Conservation (phyloP, 345 rosid species). For the Dipteronia sinensis region DNA sequence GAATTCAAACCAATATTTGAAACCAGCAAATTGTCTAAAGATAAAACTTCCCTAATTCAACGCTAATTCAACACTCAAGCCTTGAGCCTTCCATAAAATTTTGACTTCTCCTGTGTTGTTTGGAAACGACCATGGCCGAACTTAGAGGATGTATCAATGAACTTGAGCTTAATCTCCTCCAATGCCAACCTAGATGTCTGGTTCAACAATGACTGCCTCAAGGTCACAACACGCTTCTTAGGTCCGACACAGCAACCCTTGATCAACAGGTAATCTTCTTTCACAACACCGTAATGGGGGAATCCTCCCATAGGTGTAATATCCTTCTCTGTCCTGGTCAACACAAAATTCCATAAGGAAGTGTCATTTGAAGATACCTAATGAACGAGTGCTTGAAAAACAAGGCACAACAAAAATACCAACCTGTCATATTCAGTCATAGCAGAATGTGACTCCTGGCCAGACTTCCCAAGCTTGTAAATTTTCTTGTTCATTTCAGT, state of each 20-base stretch:
- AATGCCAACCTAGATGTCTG: slow-evolving; percentile 77
- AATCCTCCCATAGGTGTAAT: slow-evolving; percentile 96
- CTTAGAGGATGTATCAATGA: slow-evolving; percentile 71
- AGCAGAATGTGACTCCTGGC: slow-evolving; percentile 75
- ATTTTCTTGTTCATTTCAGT: slow-evolving; percentile 93
- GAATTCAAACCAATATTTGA: background rate
- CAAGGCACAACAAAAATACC: background rate
- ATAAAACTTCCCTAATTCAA: background rate
- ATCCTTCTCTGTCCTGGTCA: slow-evolving; percentile 70
- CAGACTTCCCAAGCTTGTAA: slow-evolving; percentile 76
- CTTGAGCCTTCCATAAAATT: slow-evolving; percentile 63
- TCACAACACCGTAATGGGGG: slow-evolving; percentile 86
- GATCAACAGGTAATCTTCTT: slow-evolving; percentile 79
- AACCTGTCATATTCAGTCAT: slow-evolving; percentile 86
- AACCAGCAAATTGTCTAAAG: background rate
- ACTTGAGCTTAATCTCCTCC: slow-evolving; percentile 80
- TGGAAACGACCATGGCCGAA: slow-evolving; percentile 82
- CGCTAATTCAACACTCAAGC: slow-evolving; percentile 34
- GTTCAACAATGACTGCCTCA: slow-evolving; percentile 68
- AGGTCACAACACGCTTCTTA: slow-evolving; percentile 88
- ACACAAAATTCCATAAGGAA: background rate
- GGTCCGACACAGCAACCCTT: slow-evolving; percentile 91
- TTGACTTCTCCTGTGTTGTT: slow-evolving; percentile 76
- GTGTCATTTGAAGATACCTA: background rate
- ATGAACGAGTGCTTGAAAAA: background rate